A percentile compares a stretch with the other conserved stretches of the same genome.
Conservation (phyloP, 1,139 yeast genomes). For the Diutina rugosa region DNA sequence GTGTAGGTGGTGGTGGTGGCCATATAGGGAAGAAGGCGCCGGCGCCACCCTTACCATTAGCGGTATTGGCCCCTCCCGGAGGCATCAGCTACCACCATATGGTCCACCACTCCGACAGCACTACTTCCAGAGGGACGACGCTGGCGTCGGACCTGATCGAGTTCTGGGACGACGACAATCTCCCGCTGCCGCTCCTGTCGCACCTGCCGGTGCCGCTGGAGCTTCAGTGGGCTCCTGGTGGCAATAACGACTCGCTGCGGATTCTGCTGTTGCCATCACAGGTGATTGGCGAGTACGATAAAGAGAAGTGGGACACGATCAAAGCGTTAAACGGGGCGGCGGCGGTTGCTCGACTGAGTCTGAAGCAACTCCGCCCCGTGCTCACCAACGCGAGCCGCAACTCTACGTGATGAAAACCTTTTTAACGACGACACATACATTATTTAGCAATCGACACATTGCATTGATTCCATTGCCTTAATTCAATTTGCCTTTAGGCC, state of each 20-base stretch:
- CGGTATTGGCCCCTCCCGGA: not conserved
- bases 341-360: not conserved
- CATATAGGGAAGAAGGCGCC: not conserved
- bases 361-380: not conserved
- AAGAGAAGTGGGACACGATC: slow-evolving; percentile 50
- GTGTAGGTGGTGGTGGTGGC: not conserved
- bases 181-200: not conserved
- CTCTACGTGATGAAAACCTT: not conserved
- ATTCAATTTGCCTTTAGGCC: too few relatives aligned
- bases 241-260: slow-evolving; percentile 7
- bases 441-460: not conserved
- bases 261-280: slow-evolving; percentile 43
- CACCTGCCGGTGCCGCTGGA: not conserved
- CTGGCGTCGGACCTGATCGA: not conserved
- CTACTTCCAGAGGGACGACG: not conserved
- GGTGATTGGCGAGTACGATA: slow-evolving; percentile 50
- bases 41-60: not conserved
- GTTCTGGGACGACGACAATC: not conserved
- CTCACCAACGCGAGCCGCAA: not conserved
- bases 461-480: too few relatives aligned
- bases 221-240: not conserved
- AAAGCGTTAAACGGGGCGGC: slow-evolving; percentile 12
- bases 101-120: not conserved
- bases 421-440: not conserved
- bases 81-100: not conserved